Base-by-base conservation (phyloP, 371 early-diverging fungal genomes). In the Batrachochytrium dendrobatidis region DNA sequence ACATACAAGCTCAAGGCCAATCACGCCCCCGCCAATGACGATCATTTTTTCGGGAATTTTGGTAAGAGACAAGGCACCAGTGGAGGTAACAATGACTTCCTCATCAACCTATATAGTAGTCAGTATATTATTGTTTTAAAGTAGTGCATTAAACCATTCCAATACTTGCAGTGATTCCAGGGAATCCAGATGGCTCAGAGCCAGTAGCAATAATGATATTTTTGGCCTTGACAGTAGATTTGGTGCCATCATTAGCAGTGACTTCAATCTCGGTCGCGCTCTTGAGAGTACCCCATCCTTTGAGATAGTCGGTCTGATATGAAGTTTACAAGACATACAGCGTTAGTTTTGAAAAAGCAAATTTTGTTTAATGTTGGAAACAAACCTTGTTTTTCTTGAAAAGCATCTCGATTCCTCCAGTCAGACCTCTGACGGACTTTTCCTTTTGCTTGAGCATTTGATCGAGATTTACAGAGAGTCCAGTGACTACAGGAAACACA, bases 1-100 rank as follows among this genome's bases (percentile, higher is more conserved):
- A 66, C 49, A 6, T 53, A 68, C 70, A 59, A 95, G 81, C 78
- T 98, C 98, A 49, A 97, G 87, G 60, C 97, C 98, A 77, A 98
- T 98, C 63, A 97, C 94, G 79, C 98, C 98, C 62, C 92, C 98
- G 66, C 98, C 98, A 71, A 98, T 96, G 56, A 98, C 95, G 44
- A 95, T 83, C 92, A 98, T 88, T 83, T 92, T 94, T 81, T 95
- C 87, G 63, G 96, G 97, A 22, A 96, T 89, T 72, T 92, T 82
- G 64, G 85, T 76, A 52, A 97, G 81, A 20, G 92, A 86, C 61
- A 98, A 85, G 28, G 97, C 98, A 64, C 97, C 98, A 33, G 98
- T 98, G 24, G 96, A 95, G 50, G 92, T 90, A 48, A 98, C 90
- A 61, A 98, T 93, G 74, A 83, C 83, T 82, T 91, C 87, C 77